Percentiles rank a stretch among this genome's conserved stretches.
These are phyloP conservation scores for Yamadazyma aaseri DNA, from an alignment of 1,139 yeast species.

Conservation along the genomic window DNA sequence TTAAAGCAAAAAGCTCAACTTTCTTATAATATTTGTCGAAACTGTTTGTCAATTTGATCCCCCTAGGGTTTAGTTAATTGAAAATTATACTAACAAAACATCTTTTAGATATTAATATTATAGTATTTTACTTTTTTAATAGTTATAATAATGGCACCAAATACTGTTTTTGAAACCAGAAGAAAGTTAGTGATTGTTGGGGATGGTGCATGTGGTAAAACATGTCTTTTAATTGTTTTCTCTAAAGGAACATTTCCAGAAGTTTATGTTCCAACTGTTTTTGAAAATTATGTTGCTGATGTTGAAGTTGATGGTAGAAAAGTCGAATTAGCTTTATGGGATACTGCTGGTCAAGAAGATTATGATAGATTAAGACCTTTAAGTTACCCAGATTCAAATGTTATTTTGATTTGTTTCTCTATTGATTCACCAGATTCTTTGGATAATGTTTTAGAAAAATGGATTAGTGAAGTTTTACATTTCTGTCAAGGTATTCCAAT, in stretches of 20 bases:
- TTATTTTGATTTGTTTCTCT: slow-evolving; percentile 87
- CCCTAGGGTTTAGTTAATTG: no score
- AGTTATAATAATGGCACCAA: no score
- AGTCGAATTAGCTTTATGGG: slow-evolving; percentile 94
- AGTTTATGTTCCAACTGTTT: slow-evolving; percentile 92
- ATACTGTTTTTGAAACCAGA: slow-evolving; percentile 65
- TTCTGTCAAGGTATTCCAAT: slow-evolving; percentile 96
- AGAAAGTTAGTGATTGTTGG: slow-evolving; percentile 84
- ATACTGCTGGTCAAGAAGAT: slow-evolving; percentile 98
- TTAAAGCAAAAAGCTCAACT: no score
- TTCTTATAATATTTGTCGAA: no score
- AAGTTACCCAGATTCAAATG: slow-evolving; percentile 91
- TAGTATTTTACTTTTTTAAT: no score
- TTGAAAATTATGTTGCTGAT: slow-evolving; percentile 92
- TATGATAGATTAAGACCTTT: slow-evolving; percentile 93
- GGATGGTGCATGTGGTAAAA: slow-evolving; percentile 87
- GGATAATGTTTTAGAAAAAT: slow-evolving; percentile 90
- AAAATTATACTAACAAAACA: no score
- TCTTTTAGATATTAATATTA: no score
- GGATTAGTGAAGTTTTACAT: slow-evolving; percentile 93
- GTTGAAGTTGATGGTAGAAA: slow-evolving; percentile 93
- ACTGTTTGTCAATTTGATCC: no score
- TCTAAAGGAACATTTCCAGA: slow-evolving; percentile 96
- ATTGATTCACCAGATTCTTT: slow-evolving; percentile 90
- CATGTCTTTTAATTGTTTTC: slow-evolving; percentile 80